Percentiles rank a stretch among this genome's conserved stretches.
Evolutionary conservation across 371 early-diverging fungal species (phyloP).

Genomic region (Nematocida homosporus): DNA sequence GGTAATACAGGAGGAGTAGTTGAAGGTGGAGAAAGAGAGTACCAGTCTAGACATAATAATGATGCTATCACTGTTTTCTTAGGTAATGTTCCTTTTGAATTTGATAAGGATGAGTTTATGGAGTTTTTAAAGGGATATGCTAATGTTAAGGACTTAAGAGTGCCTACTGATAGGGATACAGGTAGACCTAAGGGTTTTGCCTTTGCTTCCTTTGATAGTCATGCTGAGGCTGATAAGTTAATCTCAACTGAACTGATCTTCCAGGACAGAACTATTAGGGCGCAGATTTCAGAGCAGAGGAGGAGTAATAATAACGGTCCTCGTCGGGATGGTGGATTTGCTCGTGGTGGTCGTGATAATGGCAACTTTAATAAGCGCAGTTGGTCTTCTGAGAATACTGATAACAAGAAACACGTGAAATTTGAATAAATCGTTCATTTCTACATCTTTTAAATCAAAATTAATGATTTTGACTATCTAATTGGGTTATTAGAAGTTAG

Average conservation of each 20-base stretch:
- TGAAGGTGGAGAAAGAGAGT: background rate
- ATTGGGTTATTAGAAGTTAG: background rate
- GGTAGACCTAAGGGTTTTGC: constrained; percentile 80
- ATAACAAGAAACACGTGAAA: constrained; percentile 53
- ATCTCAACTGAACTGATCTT: constrained; percentile 53
- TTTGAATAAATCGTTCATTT: constrained; percentile 57
- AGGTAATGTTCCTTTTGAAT: constrained; percentile 62
- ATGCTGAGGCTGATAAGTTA: constrained; percentile 78
- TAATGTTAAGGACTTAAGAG: constrained; percentile 58
- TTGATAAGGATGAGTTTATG: constrained; percentile 57
- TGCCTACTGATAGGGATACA: constrained; percentile 70
- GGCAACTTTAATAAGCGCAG: constrained; percentile 21
- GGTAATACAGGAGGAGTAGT: constrained; percentile 3
- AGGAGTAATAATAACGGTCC: constrained; percentile 17
- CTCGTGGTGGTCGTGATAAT: constrained; percentile 24
- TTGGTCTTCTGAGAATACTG: constrained; percentile 46
- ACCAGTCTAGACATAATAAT: constrained; percentile 15
- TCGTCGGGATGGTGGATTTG: background rate
- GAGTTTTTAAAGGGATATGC: constrained; percentile 60
- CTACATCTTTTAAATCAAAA: background rate
- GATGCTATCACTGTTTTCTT: constrained; percentile 61
- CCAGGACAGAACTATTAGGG: constrained; percentile 62
- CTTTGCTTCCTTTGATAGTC: constrained; percentile 91
- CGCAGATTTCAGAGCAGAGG: constrained; percentile 46
- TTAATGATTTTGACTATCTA: background rate